Evolutionary conservation across 2,329 filamentous ascomycete species (phyloP).

Genomic region (Hymenoscyphus infarciens): DNA sequence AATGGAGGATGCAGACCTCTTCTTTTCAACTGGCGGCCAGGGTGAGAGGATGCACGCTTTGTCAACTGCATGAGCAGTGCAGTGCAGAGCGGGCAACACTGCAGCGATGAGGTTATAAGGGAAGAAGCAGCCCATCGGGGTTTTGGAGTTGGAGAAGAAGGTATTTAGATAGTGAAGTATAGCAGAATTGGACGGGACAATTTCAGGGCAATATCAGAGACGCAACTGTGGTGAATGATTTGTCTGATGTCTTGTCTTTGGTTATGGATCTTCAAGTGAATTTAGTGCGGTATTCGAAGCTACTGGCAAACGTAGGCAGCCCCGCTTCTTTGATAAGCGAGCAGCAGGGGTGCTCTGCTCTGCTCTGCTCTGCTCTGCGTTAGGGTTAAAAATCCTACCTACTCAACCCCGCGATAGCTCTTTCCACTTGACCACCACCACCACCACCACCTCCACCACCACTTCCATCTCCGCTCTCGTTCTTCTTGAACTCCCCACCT

Average conservation of each 20-base stretch:
- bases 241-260: too few relatives aligned
- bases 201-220: too few relatives aligned
- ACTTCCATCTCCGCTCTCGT: constrained; percentile 3
- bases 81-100: neutral
- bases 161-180: neutral
- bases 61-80: neutral
- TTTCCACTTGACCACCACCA: constrained; percentile 9
- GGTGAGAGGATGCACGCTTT: neutral
- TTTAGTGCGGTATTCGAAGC: too few relatives aligned
- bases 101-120: neutral
- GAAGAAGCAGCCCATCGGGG: neutral
- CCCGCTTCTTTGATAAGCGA: too few relatives aligned
- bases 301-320: too few relatives aligned
- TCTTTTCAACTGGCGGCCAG: neutral
- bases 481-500: constrained; percentile 11
- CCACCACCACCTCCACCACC: constrained; percentile 4
- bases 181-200: neutral
- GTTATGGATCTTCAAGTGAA: too few relatives aligned
- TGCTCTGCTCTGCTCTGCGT: too few relatives aligned
- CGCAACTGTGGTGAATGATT: too few relatives aligned
- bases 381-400: neutral
- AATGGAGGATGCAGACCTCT: neutral
- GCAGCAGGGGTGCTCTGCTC: too few relatives aligned
- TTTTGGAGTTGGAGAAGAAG: too few relatives aligned
- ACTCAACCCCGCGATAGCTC: neutral